A percentile compares a stretch with the other conserved stretches of the same genome.
phyloP scores from a whole-genome alignment of 768 basidiomycete genomes.

The Tricholoma furcatifolium region DNA sequence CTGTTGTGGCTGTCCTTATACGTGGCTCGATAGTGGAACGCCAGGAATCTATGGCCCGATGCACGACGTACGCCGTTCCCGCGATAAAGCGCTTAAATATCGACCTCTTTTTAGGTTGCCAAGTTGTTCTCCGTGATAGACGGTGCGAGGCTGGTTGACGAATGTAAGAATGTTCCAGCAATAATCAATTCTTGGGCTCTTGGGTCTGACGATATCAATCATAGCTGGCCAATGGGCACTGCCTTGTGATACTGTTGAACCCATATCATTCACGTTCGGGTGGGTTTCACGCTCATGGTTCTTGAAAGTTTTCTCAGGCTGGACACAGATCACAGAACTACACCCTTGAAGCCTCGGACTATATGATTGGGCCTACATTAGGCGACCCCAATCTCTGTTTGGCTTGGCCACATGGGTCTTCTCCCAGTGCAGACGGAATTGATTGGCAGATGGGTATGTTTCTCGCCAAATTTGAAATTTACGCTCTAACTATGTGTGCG shows the following conservation, averaged over 20 bases:
- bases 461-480: not conserved
- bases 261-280: slow-evolving; percentile 72
- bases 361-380: slow-evolving; percentile 67
- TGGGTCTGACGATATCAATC: not conserved
- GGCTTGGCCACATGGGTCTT: slow-evolving; percentile 67
- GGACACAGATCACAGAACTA: slow-evolving; percentile 45
- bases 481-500: not conserved
- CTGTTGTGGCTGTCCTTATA: not conserved
- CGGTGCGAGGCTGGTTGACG: slow-evolving; percentile 66
- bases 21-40: slow-evolving; percentile 51
- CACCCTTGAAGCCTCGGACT: slow-evolving; percentile 71
- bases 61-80: slow-evolving; percentile 54
- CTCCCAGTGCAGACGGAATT: slow-evolving; percentile 70
- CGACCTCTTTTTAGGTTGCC: slow-evolving; percentile 48
- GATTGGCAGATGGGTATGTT: slow-evolving; percentile 80
- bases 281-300: slow-evolving; percentile 26
- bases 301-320: not conserved
- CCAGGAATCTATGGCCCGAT: slow-evolving; percentile 75
- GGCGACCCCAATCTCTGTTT: slow-evolving; percentile 69
- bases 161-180: slow-evolving; percentile 33
- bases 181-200: not conserved
- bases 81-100: not conserved
- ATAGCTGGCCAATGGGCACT: slow-evolving; percentile 72
- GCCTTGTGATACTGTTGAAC: slow-evolving; percentile 61
- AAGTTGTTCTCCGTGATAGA: slow-evolving; percentile 60